Conservation (phyloP, 2,329 filamentous ascomycete species). For the Fusarium odoratissimum region DNA sequence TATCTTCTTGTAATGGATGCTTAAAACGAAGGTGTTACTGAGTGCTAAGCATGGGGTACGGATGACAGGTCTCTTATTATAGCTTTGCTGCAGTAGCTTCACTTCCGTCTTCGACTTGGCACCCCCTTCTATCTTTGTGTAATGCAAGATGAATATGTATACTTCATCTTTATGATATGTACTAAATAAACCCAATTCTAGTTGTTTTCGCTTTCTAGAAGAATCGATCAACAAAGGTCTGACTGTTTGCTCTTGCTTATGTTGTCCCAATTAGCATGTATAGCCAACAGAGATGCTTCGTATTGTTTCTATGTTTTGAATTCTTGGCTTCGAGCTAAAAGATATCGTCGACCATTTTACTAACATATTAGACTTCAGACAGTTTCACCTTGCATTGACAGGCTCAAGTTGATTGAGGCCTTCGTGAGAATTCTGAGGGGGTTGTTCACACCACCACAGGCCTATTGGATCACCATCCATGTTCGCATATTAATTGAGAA, state of each 20-base stretch:
- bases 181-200: background rate
- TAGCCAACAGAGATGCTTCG: background rate
- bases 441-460: background rate
- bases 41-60: conserved; percentile 4
- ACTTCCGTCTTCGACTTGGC: background rate
- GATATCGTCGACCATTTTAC: background rate
- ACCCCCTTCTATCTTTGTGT: background rate
- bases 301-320: background rate
- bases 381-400: conserved; percentile 4
- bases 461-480: background rate
- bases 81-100: background rate
- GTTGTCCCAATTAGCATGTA: background rate
- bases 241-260: background rate
- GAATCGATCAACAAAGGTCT: background rate
- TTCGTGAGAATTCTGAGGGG: background rate
- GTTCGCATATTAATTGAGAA: background rate
- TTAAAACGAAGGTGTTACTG: conserved; percentile 12
- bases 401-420: background rate
- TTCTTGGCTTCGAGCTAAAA: background rate
- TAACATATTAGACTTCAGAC: background rate
- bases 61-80: conserved; percentile 22
- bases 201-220: background rate
- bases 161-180: background rate
- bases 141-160: background rate
- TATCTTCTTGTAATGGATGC: background rate